phyloP scores from a whole-genome alignment of 495 filamentous ascomycete genomes.

The Podospora pseudopauciseta region DNA sequence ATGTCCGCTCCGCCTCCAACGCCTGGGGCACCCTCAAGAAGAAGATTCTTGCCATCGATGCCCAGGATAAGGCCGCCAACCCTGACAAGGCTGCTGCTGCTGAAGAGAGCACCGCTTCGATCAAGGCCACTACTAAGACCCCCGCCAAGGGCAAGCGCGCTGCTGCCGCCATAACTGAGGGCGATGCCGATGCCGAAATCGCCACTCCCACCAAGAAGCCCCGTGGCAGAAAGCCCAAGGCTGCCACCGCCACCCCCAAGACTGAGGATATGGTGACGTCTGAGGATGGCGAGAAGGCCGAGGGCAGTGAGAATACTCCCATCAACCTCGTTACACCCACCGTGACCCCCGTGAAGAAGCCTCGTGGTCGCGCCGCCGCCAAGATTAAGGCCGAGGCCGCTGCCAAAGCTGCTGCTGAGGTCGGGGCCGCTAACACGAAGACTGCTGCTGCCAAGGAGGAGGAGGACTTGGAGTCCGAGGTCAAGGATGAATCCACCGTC shows the following conservation, averaged over 20 bases:
- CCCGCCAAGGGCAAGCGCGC: neutral
- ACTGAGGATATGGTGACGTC: neutral
- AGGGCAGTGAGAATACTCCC: neutral
- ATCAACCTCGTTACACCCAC: neutral
- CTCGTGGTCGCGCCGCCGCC: neutral
- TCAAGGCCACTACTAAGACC: neutral
- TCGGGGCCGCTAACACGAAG: neutral
- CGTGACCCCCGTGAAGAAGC: neutral
- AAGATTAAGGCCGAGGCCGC: neutral
- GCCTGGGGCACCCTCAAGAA: constrained; percentile 96
- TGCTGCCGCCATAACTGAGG: neutral
- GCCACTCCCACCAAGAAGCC: constrained; percentile 1
- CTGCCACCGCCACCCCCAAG: neutral
- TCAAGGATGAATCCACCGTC: neutral
- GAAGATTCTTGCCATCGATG: constrained; percentile 61
- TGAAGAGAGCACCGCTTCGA: neutral
- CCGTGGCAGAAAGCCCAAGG: constrained; percentile 5
- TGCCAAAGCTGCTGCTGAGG: neutral
- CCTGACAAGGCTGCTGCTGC: neutral
- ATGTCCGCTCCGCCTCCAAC: constrained; percentile 70
- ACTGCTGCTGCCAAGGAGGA: neutral
- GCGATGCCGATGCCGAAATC: neutral
- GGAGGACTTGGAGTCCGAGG: neutral
- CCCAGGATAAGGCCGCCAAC: neutral
- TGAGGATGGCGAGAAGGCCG: neutral